Evolutionary conservation across 2,329 filamentous ascomycete species (phyloP), one percentile per base, ranked within the genome.

Genomic region (Tolypocladium inflatum): DNA sequence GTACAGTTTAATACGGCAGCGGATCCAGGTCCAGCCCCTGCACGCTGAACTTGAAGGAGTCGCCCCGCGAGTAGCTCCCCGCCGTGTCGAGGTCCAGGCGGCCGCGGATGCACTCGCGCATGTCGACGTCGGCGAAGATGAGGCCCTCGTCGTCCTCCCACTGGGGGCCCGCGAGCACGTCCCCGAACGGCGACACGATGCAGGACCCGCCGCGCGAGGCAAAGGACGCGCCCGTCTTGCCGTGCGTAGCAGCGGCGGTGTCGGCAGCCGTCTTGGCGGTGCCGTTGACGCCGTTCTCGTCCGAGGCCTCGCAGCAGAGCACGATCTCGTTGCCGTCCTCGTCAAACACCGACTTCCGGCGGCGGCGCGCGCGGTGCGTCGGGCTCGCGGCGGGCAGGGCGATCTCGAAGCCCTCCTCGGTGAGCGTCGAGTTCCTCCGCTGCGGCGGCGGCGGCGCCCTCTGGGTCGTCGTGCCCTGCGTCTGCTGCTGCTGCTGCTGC

Each of bases 21-120:
- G 83, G 82, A 64, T 78, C 77, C 42, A 86, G 62, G 64, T 85
- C 78, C 61, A 87, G 65, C 0, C 84, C 84, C 55, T 80, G 73
- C 4, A 87, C 84, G 0, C 76, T 80, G 35, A 87, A 76, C 66
- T 79, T 81, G 71, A 87, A 87, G 4, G 80, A 76, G 69, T 87
- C 84, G 60, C 83, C 85, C 57, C 91, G 81, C 2, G 90, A 92
- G 71, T 96, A 96, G 68, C 88, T 91, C 0, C 92, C 92, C 2
- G 85, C 90, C 42, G 90, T 85, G 75, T 96, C 92, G 53, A 96
- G 71, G 70, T 96, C 91, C 63, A 96, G 70, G 56, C 90, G 78
- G 0, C 91, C 92, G 11, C 90, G 80, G 63, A 91, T 83, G 65
- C 92, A 96, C 63, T 96, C 91, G 54, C 95, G 89, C 66, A 97